phyloP scores from a whole-genome alignment of 805 yeast species.

The Kodamaea leandrae region DNA sequence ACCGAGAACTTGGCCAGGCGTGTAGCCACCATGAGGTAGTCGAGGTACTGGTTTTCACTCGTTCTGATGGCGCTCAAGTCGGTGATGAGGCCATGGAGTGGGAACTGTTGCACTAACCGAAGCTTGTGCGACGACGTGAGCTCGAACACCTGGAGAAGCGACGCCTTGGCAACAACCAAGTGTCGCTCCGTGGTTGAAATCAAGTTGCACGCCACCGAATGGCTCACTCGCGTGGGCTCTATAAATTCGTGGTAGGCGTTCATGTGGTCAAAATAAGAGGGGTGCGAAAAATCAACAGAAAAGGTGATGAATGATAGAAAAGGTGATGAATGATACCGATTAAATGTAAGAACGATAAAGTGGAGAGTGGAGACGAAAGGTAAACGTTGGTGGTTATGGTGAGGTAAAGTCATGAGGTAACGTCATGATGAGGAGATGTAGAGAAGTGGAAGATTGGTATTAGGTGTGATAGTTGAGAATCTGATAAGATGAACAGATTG shows the following conservation, averaged over 20 bases:
- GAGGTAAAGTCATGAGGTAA: no score
- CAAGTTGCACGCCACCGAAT: slow-evolving; percentile 53
- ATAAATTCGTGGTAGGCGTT: slow-evolving; percentile 76
- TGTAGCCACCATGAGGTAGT: slow-evolving; percentile 64
- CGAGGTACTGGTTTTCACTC: slow-evolving; percentile 46
- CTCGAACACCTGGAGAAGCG: slow-evolving; percentile 61
- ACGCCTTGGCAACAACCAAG: slow-evolving; percentile 68
- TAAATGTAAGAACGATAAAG: no score
- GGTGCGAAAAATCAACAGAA: not conserved
- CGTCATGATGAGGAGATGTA: no score
- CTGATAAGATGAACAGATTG: no score
- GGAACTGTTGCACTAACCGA: slow-evolving; percentile 56
- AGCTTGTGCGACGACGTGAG: slow-evolving; percentile 30
- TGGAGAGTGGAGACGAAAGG: no score
- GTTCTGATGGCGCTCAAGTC: slow-evolving; percentile 53
- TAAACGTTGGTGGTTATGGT: no score
- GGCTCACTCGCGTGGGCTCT: slow-evolving; percentile 72
- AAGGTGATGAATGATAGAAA: not conserved
- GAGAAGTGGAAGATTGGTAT: no score
- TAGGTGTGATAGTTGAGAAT: no score
- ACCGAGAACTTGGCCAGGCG: slow-evolving; percentile 75
- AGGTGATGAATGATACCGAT: no score
- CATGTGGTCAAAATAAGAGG: slow-evolving; percentile 40
- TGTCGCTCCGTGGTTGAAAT: slow-evolving; percentile 46
- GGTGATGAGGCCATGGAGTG: slow-evolving; percentile 66